A percentile compares a stretch with the other conserved stretches of the same genome.
Evolutionary conservation across 2,329 filamentous ascomycete genomes (phyloP).

Genomic region (Microcyclospora tardicrescens): DNA sequence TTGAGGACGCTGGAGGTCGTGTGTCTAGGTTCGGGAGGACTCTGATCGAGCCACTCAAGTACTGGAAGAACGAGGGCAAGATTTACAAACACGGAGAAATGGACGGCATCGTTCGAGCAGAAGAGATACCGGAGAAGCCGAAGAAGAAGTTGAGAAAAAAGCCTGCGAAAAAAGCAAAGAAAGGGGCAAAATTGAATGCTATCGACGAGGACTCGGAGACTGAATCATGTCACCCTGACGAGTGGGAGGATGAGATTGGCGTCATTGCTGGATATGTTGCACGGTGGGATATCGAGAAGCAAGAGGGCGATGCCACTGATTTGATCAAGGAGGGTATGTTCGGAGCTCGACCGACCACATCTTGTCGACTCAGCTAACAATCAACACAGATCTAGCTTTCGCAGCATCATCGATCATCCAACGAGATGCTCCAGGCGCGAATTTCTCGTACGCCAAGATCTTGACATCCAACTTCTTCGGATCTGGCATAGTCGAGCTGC

Average conservation of each 20-base stretch:
- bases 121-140: slow-evolving; percentile 39
- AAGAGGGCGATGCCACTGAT: slow-evolving; percentile 25
- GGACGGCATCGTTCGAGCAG: slow-evolving; percentile 64
- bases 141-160: slow-evolving; percentile 15
- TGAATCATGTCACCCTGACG: slow-evolving; percentile 44
- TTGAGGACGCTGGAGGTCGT: slow-evolving; percentile 39
- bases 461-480: slow-evolving; percentile 76
- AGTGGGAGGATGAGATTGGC: slow-evolving; percentile 60
- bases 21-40: slow-evolving; percentile 67
- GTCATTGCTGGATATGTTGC: slow-evolving; percentile 51
- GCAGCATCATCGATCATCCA: slow-evolving; percentile 44
- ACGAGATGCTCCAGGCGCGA: slow-evolving; percentile 47
- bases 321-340: slow-evolving; percentile 27
- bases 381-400: slow-evolving; percentile 44
- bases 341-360: not conserved
- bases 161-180: slow-evolving; percentile 25
- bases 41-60: slow-evolving; percentile 66
- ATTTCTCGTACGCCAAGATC: slow-evolving; percentile 82
- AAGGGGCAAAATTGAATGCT: slow-evolving; percentile 20
- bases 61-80: slow-evolving; percentile 73
- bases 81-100: slow-evolving; percentile 57
- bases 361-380: not conserved
- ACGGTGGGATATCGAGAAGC: slow-evolving; percentile 34
- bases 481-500: slow-evolving; percentile 77
- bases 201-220: slow-evolving; percentile 33